Evolutionary conservation across 1,139 yeast genomes (phyloP).

Genomic region (Suhomyces terraborum): DNA sequence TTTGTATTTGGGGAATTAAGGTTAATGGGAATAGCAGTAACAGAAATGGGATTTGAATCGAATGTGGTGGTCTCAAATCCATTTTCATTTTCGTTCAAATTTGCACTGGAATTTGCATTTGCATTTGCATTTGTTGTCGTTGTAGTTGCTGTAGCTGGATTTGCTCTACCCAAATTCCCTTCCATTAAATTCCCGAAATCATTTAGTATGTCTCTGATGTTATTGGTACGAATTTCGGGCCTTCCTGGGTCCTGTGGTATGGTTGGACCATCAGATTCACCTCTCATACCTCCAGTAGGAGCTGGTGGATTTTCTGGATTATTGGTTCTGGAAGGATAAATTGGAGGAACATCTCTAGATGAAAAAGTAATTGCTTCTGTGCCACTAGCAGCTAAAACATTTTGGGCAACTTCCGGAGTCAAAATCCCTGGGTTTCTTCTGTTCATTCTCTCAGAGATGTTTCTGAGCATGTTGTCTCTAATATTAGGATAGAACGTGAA

Average conservation of each 20-base stretch:
- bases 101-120: background rate
- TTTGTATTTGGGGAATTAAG: background rate
- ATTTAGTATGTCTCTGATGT: slow-evolving; percentile 25
- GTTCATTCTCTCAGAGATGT: slow-evolving; percentile 37
- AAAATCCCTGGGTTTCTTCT: slow-evolving; percentile 39
- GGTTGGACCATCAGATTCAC: background rate
- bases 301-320: slow-evolving; percentile 1
- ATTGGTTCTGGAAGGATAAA: slow-evolving; percentile 3
- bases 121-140: slow-evolving; percentile 5
- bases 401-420: slow-evolving; percentile 44
- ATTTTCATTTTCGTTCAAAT: too few relatives aligned
- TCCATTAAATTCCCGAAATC: slow-evolving; percentile 29
- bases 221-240: slow-evolving; percentile 4
- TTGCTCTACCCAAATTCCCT: slow-evolving; percentile 4
- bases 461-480: slow-evolving; percentile 30
- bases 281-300: slow-evolving; percentile 4
- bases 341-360: slow-evolving; percentile 3
- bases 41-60: background rate
- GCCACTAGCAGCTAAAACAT: slow-evolving; percentile 21
- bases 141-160: slow-evolving; percentile 7
- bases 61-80: too few relatives aligned
- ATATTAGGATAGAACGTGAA: slow-evolving; percentile 33
- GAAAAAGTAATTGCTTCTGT: slow-evolving; percentile 7
- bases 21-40: background rate
- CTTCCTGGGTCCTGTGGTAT: background rate